Percentiles rank a stretch among this genome's conserved stretches.
Evolutionary conservation across 176 grass and related monocot species (phyloP).

Genomic region (Thinopyrum elongatum): DNA sequence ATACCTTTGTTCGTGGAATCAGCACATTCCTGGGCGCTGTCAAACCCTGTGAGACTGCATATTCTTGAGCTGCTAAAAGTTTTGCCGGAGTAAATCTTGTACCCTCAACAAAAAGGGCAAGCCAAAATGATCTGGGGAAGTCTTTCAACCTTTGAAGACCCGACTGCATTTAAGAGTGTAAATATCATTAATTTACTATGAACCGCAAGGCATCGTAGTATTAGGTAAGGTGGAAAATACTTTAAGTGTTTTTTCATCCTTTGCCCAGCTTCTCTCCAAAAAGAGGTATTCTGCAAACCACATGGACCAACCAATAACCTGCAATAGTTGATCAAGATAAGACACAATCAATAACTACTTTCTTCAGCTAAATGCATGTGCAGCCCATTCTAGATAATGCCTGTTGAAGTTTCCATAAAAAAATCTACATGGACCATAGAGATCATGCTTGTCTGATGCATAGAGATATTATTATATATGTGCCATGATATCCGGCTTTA

Average conservation of each 20-base stretch:
- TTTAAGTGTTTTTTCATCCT: conserved; percentile 27
- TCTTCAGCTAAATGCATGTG: neutral
- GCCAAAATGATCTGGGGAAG: conserved; percentile 94
- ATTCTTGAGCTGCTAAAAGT: conserved; percentile 76
- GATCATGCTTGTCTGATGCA: neutral
- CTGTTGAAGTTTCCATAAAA: neutral
- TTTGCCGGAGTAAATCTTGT: conserved; percentile 20
- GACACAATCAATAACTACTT: neutral
- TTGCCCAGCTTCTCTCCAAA: conserved; percentile 26
- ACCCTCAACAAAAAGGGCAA: conserved; percentile 77
- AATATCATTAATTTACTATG: neutral
- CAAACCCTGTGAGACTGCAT: conserved; percentile 78
- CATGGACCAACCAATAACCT: conserved; percentile 27
- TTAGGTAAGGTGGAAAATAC: conserved; percentile 7
- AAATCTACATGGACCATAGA: neutral
- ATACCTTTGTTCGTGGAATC: conserved; percentile 96
- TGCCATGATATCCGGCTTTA: neutral
- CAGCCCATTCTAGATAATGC: neutral
- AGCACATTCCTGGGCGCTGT: conserved; percentile 80
- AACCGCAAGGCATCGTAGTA: conserved; percentile 1
- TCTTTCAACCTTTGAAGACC: conserved; percentile 79
- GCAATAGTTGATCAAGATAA: neutral
- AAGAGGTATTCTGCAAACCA: conserved; percentile 24
- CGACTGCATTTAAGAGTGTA: conserved; percentile 36
- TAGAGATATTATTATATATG: neutral